Evolutionary conservation across 2,329 filamentous ascomycete species (phyloP).

Genomic region (Hirsutella minnesotensis): DNA sequence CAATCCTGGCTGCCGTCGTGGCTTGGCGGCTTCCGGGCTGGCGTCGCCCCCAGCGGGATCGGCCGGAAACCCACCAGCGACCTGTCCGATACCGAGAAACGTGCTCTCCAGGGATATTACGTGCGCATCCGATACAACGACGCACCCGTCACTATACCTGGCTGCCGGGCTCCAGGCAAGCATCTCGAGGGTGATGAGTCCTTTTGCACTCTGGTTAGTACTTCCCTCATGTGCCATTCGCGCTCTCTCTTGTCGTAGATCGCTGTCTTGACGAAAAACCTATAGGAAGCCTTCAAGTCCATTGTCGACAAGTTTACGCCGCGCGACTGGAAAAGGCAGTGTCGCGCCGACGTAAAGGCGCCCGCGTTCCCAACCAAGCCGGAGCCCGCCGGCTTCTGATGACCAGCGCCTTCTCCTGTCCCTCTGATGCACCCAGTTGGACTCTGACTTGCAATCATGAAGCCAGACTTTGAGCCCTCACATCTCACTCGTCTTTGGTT

Average conservation of each 20-base stretch:
- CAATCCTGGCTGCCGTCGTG: constrained; percentile 15
- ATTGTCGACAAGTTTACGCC: constrained; percentile 89
- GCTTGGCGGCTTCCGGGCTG: constrained; percentile 11
- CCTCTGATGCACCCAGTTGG: no score
- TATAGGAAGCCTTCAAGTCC: constrained; percentile 73
- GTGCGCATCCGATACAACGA: constrained; percentile 92
- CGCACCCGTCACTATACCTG: constrained; percentile 65
- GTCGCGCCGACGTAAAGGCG: constrained; percentile 29
- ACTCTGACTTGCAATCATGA: no score
- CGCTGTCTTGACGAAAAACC: constrained; percentile 2
- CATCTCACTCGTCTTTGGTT: no score
- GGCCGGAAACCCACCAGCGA: constrained; percentile 46
- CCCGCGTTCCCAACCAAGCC: constrained; percentile 34
- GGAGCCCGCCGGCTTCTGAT: constrained; percentile 39
- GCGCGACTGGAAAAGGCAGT: constrained; percentile 55
- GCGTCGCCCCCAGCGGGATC: constrained; percentile 30
- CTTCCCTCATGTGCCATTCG: background rate
- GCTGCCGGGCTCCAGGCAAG: constrained; percentile 63
- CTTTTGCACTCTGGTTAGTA: constrained; percentile 74
- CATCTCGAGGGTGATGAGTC: constrained; percentile 78
- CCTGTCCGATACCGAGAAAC: constrained; percentile 44
- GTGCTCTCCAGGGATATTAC: constrained; percentile 62
- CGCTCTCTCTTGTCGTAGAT: background rate
- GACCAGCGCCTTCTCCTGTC: no score
- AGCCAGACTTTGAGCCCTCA: no score